Conservation (phyloP, 352 stramenopile genomes). For the Globisporangium barbulae region DNA sequence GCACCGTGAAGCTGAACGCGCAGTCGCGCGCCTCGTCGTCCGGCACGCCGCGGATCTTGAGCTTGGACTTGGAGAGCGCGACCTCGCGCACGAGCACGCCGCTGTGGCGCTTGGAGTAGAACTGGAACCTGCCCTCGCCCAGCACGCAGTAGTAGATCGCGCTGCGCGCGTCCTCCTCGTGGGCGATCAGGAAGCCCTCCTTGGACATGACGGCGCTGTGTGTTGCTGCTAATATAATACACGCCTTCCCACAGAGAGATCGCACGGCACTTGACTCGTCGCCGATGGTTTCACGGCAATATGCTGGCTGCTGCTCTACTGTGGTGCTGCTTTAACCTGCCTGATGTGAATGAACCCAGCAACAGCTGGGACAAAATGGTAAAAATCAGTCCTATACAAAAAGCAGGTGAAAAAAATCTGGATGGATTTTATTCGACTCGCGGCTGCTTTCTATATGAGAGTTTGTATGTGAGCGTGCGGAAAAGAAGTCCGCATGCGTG, state of each 20-base stretch:
- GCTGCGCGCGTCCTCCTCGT: constrained; percentile 62
- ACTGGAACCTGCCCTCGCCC: constrained; percentile 69
- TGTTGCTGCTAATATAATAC: neutral
- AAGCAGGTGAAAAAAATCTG: neutral
- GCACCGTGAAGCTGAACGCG: constrained; percentile 73
- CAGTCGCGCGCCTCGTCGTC: constrained; percentile 68
- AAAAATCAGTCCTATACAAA: neutral
- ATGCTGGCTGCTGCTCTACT: neutral
- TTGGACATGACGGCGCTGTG: constrained; percentile 56
- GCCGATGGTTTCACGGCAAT: neutral
- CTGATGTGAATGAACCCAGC: neutral
- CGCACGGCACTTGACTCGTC: neutral
- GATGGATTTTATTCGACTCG: neutral
- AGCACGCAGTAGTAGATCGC: constrained; percentile 81
- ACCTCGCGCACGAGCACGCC: constrained; percentile 68
- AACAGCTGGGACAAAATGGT: neutral
- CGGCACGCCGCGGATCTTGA: constrained; percentile 75
- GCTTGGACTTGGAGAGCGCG: constrained; percentile 61
- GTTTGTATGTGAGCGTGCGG: neutral
- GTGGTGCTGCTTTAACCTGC: neutral
- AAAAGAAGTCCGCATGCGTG: neutral
- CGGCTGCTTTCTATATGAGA: neutral
- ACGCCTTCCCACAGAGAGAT: neutral
- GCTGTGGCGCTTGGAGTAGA: constrained; percentile 59
- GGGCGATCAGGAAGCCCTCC: constrained; percentile 75